These are phyloP conservation scores for Ceratobasidium sp. DNA, from an alignment of 1,284 basidiomycete species.

Conservation along the genomic window DNA sequence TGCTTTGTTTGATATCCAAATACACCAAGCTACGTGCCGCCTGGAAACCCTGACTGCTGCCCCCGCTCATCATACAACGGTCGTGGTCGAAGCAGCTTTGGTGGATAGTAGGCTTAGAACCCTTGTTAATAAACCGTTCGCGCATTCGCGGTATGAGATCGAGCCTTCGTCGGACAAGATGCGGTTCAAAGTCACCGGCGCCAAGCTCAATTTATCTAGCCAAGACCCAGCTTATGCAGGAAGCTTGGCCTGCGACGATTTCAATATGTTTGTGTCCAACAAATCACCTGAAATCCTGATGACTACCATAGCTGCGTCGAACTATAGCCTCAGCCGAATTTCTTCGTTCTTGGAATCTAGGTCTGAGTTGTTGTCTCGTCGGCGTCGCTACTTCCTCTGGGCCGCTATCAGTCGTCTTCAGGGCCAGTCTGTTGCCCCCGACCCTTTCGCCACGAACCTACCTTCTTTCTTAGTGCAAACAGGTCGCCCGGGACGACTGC, in stretches of 20 bases:
- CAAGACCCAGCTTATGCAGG: slow-evolving; percentile 3
- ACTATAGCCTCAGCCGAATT: slow-evolving; percentile 8
- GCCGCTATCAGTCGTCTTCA: slow-evolving; percentile 42
- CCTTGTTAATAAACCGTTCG: slow-evolving; percentile 30
- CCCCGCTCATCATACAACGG: neutral
- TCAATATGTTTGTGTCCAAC: slow-evolving; percentile 26
- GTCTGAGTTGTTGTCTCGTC: slow-evolving; percentile 16
- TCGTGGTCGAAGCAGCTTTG: neutral
- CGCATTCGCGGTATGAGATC: slow-evolving; percentile 9
- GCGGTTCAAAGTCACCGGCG: slow-evolving; percentile 12
- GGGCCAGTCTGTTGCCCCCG: slow-evolving; percentile 49
- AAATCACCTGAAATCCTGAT: slow-evolving; percentile 34
- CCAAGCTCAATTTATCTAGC: slow-evolving; percentile 1
- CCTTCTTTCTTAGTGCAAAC: slow-evolving; percentile 80
- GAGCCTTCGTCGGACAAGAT: slow-evolving; percentile 22
- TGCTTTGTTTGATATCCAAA: slow-evolving; percentile 18
- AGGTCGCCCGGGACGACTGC: slow-evolving; percentile 68
- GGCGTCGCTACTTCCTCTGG: slow-evolving; percentile 42
- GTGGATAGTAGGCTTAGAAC: slow-evolving; percentile 25
- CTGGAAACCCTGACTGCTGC: slow-evolving; percentile 22
- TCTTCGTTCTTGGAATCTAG: slow-evolving; percentile 33
- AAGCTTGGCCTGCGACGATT: neutral
- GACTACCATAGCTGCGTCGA: slow-evolving; percentile 16
- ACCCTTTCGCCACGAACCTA: slow-evolving; percentile 78
- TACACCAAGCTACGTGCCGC: slow-evolving; percentile 10